Conservation (phyloP, 192 early-diverging fungal genomes). For the Mortierella alpina region DNA sequence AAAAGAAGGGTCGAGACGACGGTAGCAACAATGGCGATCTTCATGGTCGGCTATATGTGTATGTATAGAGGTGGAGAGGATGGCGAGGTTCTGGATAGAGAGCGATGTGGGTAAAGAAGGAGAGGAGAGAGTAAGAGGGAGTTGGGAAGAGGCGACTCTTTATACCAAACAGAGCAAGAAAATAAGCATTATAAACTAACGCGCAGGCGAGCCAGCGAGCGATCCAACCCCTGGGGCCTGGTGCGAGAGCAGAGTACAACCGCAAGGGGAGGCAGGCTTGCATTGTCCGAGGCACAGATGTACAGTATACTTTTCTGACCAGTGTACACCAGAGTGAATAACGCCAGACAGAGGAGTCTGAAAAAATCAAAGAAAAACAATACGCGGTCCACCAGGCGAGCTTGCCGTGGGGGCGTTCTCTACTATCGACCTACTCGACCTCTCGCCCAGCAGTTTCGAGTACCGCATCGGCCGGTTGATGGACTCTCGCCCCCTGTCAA, state of each 20-base stretch:
- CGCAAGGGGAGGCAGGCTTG: too few relatives aligned
- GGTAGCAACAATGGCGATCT: slow-evolving; percentile 27
- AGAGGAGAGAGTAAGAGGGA: not conserved
- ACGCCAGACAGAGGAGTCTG: not conserved
- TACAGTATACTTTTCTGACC: too few relatives aligned
- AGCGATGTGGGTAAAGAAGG: not conserved
- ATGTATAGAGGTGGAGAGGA: not conserved
- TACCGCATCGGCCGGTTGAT: not conserved
- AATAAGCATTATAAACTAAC: not conserved
- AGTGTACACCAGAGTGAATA: too few relatives aligned
- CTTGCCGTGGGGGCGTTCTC: not conserved
- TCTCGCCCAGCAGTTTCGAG: not conserved
- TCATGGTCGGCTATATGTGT: slow-evolving; percentile 11
- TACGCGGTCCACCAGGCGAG: too few relatives aligned
- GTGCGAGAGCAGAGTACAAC: too few relatives aligned
- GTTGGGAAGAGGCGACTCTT: not conserved
- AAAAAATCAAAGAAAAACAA: not conserved
- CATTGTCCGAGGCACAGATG: too few relatives aligned
- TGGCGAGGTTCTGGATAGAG: not conserved
- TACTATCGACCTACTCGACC: not conserved
- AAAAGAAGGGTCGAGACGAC: slow-evolving; percentile 37
- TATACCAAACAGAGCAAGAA: not conserved
- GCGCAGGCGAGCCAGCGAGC: too few relatives aligned
- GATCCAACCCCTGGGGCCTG: too few relatives aligned
- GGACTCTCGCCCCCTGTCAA: not conserved